A percentile compares a stretch with the other conserved stretches of the same genome.
phyloP scores from a whole-genome alignment of 371 early-diverging fungal genomes.

The Neoconidiobolus thromboides region DNA sequence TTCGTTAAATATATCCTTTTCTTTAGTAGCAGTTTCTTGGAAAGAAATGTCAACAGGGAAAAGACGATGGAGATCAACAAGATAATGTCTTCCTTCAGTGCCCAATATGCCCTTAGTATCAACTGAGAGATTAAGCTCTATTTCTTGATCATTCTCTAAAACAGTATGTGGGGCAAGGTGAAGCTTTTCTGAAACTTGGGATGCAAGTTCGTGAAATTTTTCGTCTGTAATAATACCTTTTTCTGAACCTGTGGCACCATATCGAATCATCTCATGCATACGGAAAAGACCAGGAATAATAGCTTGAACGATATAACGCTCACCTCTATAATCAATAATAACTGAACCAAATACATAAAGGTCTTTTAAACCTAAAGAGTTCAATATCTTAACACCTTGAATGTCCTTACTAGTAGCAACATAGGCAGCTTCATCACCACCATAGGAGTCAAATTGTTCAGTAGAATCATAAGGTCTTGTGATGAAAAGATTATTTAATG shows the following conservation, averaged over 20 bases:
- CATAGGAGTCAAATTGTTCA: conserved; percentile 58
- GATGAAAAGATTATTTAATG: conserved; percentile 89
- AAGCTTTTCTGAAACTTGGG: conserved; percentile 54
- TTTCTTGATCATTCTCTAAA: conserved; percentile 38
- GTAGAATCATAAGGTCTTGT: conserved; percentile 78
- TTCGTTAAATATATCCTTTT: conserved; percentile 22
- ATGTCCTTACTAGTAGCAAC: conserved; percentile 87
- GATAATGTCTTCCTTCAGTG: conserved; percentile 74
- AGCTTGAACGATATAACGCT: conserved; percentile 76
- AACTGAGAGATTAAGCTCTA: conserved; percentile 51
- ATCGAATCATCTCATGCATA: conserved; percentile 63
- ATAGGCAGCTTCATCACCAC: conserved; percentile 83
- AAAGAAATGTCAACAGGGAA: conserved; percentile 82
- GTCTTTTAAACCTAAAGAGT: conserved; percentile 51
- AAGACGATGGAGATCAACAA: conserved; percentile 79
- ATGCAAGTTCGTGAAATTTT: conserved; percentile 53
- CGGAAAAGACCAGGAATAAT: conserved; percentile 77
- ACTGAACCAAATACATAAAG: conserved; percentile 73
- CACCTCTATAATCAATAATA: conserved; percentile 80
- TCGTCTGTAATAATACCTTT: conserved; percentile 39
- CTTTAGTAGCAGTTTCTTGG: conserved; percentile 45
- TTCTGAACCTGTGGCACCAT: conserved; percentile 80
- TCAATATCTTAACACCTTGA: conserved; percentile 63
- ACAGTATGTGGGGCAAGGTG: conserved; percentile 62
- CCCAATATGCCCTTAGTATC: conserved; percentile 87